phyloP scores from a whole-genome alignment of 257 asterid genomes.

The Fraxinus cuspidata region DNA sequence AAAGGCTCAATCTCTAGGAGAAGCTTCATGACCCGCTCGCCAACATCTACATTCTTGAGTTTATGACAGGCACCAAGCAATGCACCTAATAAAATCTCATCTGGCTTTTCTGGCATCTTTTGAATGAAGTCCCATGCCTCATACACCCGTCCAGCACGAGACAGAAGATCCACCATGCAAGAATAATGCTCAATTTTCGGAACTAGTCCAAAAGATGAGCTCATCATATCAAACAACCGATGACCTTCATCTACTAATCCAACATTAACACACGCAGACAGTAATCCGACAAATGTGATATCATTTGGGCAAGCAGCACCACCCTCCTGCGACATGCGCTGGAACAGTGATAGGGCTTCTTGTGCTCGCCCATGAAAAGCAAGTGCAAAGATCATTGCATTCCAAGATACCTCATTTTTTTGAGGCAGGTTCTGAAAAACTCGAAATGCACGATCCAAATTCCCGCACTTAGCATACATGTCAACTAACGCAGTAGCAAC shows the following conservation, averaged over 20 bases:
- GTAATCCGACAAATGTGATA: slow-evolving; percentile 71
- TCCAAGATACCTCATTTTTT: slow-evolving; percentile 84
- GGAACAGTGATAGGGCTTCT: slow-evolving; percentile 70
- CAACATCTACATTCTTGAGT: slow-evolving; percentile 53
- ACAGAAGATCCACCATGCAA: slow-evolving; percentile 87
- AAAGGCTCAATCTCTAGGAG: slow-evolving; percentile 77
- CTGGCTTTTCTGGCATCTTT: slow-evolving; percentile 81
- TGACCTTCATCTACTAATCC: slow-evolving; percentile 83
- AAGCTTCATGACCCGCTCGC: slow-evolving; percentile 67
- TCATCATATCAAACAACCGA: slow-evolving; percentile 57
- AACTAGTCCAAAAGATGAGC: slow-evolving; percentile 54
- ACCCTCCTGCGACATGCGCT: slow-evolving; percentile 55
- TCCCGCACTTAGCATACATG: slow-evolving; percentile 89
- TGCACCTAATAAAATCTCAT: slow-evolving; percentile 72
- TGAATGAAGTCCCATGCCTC: slow-evolving; percentile 90
- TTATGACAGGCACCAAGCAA: slow-evolving; percentile 83
- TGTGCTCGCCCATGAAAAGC: slow-evolving; percentile 76
- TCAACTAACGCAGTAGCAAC: slow-evolving; percentile 80
- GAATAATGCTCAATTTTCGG: slow-evolving; percentile 89
- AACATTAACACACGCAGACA: slow-evolving; percentile 86
- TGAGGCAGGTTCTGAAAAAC: slow-evolving; percentile 64
- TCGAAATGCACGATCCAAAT: slow-evolving; percentile 51
- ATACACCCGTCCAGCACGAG: slow-evolving; percentile 78
- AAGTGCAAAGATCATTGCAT: slow-evolving; percentile 80
- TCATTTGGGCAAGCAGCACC: slow-evolving; percentile 52